phyloP scores from a whole-genome alignment of 1,284 basidiomycete genomes.

The Mycena citricolor region DNA sequence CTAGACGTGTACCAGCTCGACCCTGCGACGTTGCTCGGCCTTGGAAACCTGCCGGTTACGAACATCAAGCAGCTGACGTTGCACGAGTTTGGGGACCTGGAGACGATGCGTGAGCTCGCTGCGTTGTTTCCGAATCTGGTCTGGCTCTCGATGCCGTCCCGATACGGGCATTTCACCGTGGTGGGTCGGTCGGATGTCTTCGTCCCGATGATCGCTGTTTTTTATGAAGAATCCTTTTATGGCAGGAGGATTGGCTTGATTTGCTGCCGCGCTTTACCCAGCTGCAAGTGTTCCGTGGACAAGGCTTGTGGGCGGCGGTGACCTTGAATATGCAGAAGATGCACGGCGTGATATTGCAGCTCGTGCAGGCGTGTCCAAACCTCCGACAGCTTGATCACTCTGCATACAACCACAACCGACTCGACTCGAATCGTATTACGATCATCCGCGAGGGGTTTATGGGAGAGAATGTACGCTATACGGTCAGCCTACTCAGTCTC shows the following conservation, averaged over 20 bases:
- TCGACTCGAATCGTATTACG: constrained; percentile 36
- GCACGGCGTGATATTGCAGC: constrained; percentile 39
- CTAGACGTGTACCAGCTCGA: constrained; percentile 33
- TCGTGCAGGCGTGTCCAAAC: constrained; percentile 40
- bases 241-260: constrained; percentile 38
- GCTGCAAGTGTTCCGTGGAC: constrained; percentile 42
- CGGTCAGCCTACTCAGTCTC: too few relatives aligned
- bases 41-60: constrained; percentile 29
- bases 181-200: constrained; percentile 10
- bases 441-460: constrained; percentile 35
- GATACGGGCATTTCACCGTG: constrained; percentile 26
- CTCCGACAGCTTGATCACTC: constrained; percentile 42
- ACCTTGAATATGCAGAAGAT: constrained; percentile 33
- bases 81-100: constrained; percentile 30
- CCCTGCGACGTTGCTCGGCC: constrained; percentile 28
- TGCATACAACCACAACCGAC: constrained; percentile 32
- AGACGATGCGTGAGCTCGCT: constrained; percentile 33
- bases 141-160: constrained; percentile 37
- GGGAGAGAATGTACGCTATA: constrained; percentile 33
- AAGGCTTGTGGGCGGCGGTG: constrained; percentile 40
- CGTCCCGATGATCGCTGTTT: constrained; percentile 2
- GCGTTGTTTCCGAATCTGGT: constrained; percentile 37
- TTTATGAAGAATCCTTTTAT: neutral
- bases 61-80: constrained; percentile 34
- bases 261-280: constrained; percentile 39